Base-by-base conservation (phyloP, 2,329 filamentous ascomycete species). In the Cladosporium sp. region DNA sequence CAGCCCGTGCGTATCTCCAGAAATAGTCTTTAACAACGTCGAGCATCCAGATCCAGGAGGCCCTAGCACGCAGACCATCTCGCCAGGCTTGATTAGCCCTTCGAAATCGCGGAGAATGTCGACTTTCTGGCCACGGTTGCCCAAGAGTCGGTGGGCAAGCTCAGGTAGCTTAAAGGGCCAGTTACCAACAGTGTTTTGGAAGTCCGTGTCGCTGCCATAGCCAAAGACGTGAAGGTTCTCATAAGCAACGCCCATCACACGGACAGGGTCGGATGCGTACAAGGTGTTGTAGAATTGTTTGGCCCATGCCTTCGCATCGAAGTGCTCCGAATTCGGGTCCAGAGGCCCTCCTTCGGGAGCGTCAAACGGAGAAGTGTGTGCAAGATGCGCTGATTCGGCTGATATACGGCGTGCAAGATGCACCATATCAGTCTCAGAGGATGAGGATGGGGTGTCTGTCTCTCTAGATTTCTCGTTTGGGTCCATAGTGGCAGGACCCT, bases 21-120 rank as follows among this genome's bases (percentile, higher is more conserved):
- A 87, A 71, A 96, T 87, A 0, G 92, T 91, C 81, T 95, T 96
- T 66, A 96, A 82, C 69, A 96, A 88, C 1, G 92, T 96, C n/a
- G 90, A 92, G 77, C 92, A 96, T 61, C 90, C 90, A 68, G 81
- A 82, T 68, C 80, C 82, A 2, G 90, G 90, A 64, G 89, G 90
- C 18, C 90, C 90, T 41, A 92, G 83, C 3, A 92, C 90, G n/a
- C 92, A 87, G 34, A 92, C 79, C 88, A 92, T 90, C 81, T 92
- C 90, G 51, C 90, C 90, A 68, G 85, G 86, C 73, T 86, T 83
- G 1, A 92, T 86, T 0, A 92, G 74, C 26, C 90, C 90, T 69
- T 92, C 88, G 65, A 91, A 87, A 71, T 86, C 80, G 68, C 84
- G 86, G 67, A 92, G 78, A 70, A 92, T 92, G 71, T 92, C 87